These are phyloP conservation scores for Xenosphaeropsis pyriputrescens DNA, from an alignment of 2,329 filamentous ascomycete species.

Conservation along the genomic window DNA sequence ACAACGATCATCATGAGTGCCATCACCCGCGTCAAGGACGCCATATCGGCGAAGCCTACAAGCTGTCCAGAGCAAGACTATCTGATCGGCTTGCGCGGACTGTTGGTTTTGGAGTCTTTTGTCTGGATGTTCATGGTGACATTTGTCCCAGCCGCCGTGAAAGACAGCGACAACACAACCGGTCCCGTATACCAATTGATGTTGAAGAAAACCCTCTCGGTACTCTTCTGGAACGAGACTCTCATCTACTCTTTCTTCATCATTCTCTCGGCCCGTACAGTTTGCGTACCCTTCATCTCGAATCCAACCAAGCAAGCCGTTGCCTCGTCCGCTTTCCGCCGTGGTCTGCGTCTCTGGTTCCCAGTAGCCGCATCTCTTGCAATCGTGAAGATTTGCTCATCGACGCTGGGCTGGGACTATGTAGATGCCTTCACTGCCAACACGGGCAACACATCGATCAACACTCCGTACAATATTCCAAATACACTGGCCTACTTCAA, in stretches of 20 bases:
- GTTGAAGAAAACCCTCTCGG: conserved; percentile 26
- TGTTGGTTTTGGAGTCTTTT: conserved; percentile 26
- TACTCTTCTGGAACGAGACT: conserved; percentile 28
- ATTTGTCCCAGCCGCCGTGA: conserved; percentile 26
- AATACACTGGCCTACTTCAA: conserved; percentile 27
- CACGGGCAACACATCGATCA: conserved; percentile 22
- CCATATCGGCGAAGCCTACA: conserved; percentile 1
- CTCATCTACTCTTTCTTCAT: conserved; percentile 29
- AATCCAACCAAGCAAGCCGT: conserved; percentile 19
- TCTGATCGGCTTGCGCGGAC: conserved; percentile 26
- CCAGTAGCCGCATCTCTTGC: conserved; percentile 24
- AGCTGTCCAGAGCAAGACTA: conserved; percentile 11
- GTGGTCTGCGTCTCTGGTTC: conserved; percentile 25
- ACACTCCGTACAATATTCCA: conserved; percentile 18
- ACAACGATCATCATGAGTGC: too few species aligned
- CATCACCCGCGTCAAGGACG: not conserved
- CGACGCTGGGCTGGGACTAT: conserved; percentile 15
- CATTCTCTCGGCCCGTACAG: conserved; percentile 26
- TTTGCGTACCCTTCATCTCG: conserved; percentile 24
- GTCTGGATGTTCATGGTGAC: conserved; percentile 28
- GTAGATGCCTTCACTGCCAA: conserved; percentile 21
- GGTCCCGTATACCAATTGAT: conserved; percentile 23
- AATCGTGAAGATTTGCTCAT: conserved; percentile 21
- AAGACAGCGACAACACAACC: conserved; percentile 18
- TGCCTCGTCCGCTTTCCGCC: conserved; percentile 24